Conservation (phyloP, 2,329 filamentous ascomycete species). For the Ciborinia camelliae region DNA sequence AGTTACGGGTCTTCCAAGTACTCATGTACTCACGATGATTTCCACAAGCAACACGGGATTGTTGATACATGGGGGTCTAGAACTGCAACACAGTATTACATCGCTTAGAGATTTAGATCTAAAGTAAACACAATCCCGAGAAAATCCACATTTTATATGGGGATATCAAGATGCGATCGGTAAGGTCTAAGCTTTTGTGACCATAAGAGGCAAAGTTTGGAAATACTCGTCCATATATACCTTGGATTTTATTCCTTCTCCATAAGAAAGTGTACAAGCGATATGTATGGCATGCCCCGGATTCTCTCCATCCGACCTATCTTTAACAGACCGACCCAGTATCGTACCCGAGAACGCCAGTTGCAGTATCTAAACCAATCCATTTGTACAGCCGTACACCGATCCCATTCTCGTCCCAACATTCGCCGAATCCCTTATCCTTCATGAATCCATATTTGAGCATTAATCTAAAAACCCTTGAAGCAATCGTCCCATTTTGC, state of each 20-base stretch:
- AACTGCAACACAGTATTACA: neutral
- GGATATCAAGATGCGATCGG: neutral
- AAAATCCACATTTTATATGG: neutral
- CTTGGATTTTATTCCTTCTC: neutral
- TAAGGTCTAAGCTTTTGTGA: constrained; percentile 2
- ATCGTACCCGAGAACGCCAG: constrained; percentile 16
- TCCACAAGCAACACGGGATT: neutral
- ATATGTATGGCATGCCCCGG: constrained; percentile 2
- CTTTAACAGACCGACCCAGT: constrained; percentile 1
- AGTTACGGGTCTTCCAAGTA: neutral
- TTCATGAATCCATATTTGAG: constrained; percentile 12
- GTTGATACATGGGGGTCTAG: neutral
- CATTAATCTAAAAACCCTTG: constrained; percentile 56
- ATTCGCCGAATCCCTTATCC: constrained; percentile 1
- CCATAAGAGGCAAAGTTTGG: neutral
- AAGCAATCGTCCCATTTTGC: constrained; percentile 69
- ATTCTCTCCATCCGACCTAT: constrained; percentile 12
- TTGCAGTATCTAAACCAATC: constrained; percentile 16
- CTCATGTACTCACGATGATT: neutral
- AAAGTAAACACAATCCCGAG: no score
- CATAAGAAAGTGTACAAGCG: constrained; percentile 9
- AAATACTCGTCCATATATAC: neutral
- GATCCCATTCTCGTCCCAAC: neutral
- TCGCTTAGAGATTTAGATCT: constrained; percentile 2
- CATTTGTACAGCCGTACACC: constrained; percentile 11